Evolutionary conservation across 345 rosid genomes (phyloP).

Genomic region (Pistacia atlantica): DNA sequence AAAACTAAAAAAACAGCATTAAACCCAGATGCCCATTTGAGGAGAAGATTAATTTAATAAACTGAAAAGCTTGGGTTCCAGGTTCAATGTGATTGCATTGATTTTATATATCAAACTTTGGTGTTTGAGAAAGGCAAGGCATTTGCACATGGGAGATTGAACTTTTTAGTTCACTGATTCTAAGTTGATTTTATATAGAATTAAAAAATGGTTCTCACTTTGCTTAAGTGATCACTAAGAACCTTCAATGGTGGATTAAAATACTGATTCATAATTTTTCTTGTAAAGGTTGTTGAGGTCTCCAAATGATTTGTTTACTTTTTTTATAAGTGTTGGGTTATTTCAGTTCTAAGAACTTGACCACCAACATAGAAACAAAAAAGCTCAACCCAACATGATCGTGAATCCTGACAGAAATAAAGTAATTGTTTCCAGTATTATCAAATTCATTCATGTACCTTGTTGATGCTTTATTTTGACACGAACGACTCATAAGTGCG

Average conservation of each 20-base stretch:
- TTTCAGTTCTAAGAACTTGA: too few species aligned
- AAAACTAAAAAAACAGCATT: background rate
- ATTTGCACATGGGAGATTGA: background rate
- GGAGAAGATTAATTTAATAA: background rate
- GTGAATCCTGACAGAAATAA: too few species aligned
- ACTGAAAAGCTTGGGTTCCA: background rate
- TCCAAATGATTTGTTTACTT: too few species aligned
- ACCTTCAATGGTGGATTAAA: background rate
- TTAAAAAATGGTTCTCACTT: background rate
- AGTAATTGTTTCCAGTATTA: too few species aligned
- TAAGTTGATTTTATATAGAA: background rate
- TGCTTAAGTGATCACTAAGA: background rate
- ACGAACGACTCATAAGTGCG: too few species aligned
- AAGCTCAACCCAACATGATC: too few species aligned
- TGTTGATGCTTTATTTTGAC: too few species aligned
- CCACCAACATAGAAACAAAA: too few species aligned
- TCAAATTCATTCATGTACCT: too few species aligned
- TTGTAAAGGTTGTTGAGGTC: background rate
- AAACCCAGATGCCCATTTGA: background rate
- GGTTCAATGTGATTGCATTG: conserved; percentile 1
- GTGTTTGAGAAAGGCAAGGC: background rate
- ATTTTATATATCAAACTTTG: too few species aligned
- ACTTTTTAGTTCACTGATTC: background rate
- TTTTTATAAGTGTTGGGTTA: too few species aligned
- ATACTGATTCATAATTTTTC: background rate